Conservation (phyloP, 2,329 filamentous ascomycete genomes). For the Cryphonectria carpinicola region DNA sequence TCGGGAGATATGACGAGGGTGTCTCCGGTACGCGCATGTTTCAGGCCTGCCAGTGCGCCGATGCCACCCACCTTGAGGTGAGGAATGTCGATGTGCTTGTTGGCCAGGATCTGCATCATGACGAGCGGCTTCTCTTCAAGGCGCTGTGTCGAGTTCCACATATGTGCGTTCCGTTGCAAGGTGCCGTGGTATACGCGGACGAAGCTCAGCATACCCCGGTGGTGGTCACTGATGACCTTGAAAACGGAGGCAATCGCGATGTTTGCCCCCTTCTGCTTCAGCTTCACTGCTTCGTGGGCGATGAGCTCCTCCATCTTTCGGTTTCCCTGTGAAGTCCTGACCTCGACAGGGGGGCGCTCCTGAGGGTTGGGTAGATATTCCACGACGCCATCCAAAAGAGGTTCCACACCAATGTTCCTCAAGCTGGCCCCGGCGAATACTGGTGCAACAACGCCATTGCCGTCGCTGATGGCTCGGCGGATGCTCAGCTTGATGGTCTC, state of each 20-base stretch:
- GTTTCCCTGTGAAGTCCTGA: slow-evolving; percentile 67
- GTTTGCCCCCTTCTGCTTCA: slow-evolving; percentile 42
- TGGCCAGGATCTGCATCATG: slow-evolving; percentile 87
- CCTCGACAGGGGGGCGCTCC: slow-evolving; percentile 78
- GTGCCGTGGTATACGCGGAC: slow-evolving; percentile 89
- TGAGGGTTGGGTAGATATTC: slow-evolving; percentile 84
- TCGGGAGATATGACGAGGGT: slow-evolving; percentile 77
- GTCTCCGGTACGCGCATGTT: slow-evolving; percentile 90
- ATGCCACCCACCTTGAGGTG: slow-evolving; percentile 86
- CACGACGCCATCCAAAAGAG: slow-evolving; percentile 83
- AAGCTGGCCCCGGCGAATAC: slow-evolving; percentile 93
- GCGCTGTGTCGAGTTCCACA: slow-evolving; percentile 87
- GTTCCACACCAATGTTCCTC: slow-evolving; percentile 91
- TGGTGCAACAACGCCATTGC: slow-evolving; percentile 76
- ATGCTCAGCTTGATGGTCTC: slow-evolving; percentile 73
- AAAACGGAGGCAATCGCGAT: slow-evolving; percentile 72
- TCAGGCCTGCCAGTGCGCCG: slow-evolving; percentile 88
- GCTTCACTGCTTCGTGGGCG: slow-evolving; percentile 31
- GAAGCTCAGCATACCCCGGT: slow-evolving; percentile 86
- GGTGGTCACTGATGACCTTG: slow-evolving; percentile 90
- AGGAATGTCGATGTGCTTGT: slow-evolving; percentile 82
- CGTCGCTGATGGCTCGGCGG: slow-evolving; percentile 69
- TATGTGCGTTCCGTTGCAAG: slow-evolving; percentile 71
- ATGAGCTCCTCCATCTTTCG: slow-evolving; percentile 50
- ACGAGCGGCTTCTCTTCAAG: slow-evolving; percentile 79